Percentiles rank a stretch among this genome's conserved stretches.
Evolutionary conservation across 441 rosid genomes (phyloP).

Genomic region (Eruca vesicaria): DNA sequence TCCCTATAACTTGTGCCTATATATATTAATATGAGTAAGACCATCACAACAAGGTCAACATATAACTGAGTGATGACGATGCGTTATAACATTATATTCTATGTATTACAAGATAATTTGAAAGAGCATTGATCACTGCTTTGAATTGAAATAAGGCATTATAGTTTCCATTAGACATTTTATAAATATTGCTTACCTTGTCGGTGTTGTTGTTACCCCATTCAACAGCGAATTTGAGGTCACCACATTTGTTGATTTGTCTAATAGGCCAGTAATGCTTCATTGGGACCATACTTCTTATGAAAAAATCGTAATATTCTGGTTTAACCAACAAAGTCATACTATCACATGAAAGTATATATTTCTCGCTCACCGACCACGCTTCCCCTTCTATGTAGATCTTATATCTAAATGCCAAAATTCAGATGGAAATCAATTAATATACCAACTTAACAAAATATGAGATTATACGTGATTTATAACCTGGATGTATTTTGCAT

Average conservation of each 20-base stretch:
- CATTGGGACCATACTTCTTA: no score
- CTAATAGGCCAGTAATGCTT: no score
- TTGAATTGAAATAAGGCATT: background rate
- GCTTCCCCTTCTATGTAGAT: no score
- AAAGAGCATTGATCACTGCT: background rate
- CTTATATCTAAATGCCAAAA: background rate
- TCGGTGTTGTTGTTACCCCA: no score
- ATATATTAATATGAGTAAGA: no score
- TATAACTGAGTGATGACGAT: background rate
- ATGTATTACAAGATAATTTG: background rate
- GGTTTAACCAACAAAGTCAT: no score
- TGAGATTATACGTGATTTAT: background rate
- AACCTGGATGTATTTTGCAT: background rate
- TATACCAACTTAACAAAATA: background rate
- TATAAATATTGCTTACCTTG: constrained; percentile 15
- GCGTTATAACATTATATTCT: background rate
- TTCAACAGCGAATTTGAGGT: no score
- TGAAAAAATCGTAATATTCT: no score
- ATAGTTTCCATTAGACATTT: background rate
- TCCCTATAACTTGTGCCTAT: constrained; percentile 63
- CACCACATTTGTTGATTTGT: no score
- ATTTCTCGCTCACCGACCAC: no score
- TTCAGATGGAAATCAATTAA: background rate
- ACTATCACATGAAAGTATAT: no score
- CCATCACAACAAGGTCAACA: background rate